phyloP scores from a whole-genome alignment of 1,284 basidiomycete species.

The Heterobasidion irregulare region DNA sequence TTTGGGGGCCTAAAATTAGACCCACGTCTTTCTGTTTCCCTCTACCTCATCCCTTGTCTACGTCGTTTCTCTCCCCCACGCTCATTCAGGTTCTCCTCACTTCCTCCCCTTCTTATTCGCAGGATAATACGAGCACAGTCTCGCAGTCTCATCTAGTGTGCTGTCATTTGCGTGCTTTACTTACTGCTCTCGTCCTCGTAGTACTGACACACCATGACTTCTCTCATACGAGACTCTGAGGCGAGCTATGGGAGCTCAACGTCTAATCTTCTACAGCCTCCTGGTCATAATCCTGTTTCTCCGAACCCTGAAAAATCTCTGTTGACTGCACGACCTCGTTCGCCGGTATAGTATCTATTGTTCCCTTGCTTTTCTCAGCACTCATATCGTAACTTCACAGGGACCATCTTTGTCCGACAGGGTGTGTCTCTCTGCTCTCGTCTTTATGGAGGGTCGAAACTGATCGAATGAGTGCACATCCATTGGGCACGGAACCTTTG shows the following conservation, averaged over 20 bases:
- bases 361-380: background rate
- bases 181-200: background rate
- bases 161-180: too few relatives aligned
- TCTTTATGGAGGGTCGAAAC: too few relatives aligned
- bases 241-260: conserved; percentile 6
- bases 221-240: conserved; percentile 6
- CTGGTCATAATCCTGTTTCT: background rate
- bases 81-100: background rate
- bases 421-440: background rate
- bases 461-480: too few relatives aligned
- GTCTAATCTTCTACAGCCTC: conserved; percentile 5
- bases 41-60: background rate
- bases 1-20: too few relatives aligned
- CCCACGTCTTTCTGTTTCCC: too few relatives aligned
- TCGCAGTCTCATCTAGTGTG: too few relatives aligned
- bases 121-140: background rate
- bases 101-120: background rate
- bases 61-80: background rate
- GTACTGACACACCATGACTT: conserved; percentile 2
- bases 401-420: conserved; percentile 7
- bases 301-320: too few relatives aligned
- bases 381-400: background rate
- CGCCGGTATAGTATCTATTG: background rate
- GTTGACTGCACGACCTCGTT: too few relatives aligned
- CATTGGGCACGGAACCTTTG: too few relatives aligned